phyloP scores from a whole-genome alignment of 805 yeast genomes.

The Wickerhamiella occidentalis region DNA sequence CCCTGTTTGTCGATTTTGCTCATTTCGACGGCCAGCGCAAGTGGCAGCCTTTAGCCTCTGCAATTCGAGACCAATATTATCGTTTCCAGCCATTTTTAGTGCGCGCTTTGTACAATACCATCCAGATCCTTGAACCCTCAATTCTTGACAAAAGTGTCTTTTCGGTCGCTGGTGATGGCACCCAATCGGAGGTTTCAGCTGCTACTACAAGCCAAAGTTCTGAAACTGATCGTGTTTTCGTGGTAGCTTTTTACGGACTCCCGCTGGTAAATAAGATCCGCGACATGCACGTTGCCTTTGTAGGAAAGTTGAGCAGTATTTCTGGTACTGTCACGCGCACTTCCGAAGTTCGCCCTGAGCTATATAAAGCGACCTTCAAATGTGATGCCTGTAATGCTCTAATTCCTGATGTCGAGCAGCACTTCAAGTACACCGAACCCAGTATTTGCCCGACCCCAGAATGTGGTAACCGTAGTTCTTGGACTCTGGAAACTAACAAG shows the following conservation, averaged over 20 bases:
- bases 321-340: conserved; percentile 95
- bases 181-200: conserved; percentile 21
- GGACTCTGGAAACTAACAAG: conserved; percentile 74
- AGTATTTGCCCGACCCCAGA: conserved; percentile 78
- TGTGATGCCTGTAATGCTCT: conserved; percentile 81
- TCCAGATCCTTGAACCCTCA: conserved; percentile 64
- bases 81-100: conserved; percentile 79
- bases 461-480: conserved; percentile 73
- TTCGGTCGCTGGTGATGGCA: conserved; percentile 17
- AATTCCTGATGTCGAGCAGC: conserved; percentile 83
- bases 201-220: conserved; percentile 17
- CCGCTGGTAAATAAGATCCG: conserved; percentile 76
- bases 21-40: conserved; percentile 42
- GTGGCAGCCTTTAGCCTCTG: conserved; percentile 70
- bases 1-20: conserved; percentile 74
- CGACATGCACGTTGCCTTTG: conserved; percentile 77
- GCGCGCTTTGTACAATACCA: conserved; percentile 58
- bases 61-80: conserved; percentile 77
- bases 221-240: conserved; percentile 63
- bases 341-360: conserved; percentile 91
- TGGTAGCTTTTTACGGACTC: conserved; percentile 75
- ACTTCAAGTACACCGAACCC: conserved; percentile 89
- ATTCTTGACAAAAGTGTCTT: conserved; percentile 32
- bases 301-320: conserved; percentile 72
- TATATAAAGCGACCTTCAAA: conserved; percentile 71